A percentile compares a stretch with the other conserved stretches of the same genome.
These are phyloP conservation scores for Alternaria ethzedia DNA, from an alignment of 2,329 filamentous ascomycete species.

Conservation along the genomic window DNA sequence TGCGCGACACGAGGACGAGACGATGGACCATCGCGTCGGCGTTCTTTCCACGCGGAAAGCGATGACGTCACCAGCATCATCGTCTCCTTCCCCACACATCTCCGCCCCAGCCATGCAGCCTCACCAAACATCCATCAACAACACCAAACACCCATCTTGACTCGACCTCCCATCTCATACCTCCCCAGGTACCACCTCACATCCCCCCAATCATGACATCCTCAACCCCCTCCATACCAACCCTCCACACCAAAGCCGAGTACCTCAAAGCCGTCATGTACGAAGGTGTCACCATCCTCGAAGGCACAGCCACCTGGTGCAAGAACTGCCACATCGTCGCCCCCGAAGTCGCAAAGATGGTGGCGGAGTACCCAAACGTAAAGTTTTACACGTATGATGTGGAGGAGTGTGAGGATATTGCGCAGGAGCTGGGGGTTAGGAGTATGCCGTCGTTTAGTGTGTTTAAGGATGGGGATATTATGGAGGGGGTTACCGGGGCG, in stretches of 20 bases:
- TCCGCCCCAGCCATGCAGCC: neutral
- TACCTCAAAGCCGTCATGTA: conserved; percentile 40
- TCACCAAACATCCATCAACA: neutral
- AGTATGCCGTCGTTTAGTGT: conserved; percentile 38
- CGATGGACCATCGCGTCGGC: neutral
- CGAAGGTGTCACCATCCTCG: conserved; percentile 39
- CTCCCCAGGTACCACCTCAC: neutral
- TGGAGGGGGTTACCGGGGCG: conserved; percentile 30
- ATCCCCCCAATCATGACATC: neutral
- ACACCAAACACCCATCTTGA: neutral
- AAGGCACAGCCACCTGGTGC: conserved; percentile 41
- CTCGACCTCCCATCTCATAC: neutral
- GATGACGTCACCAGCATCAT: neutral
- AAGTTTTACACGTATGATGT: conserved; percentile 41
- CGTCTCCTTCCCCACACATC: neutral
- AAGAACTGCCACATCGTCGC: conserved; percentile 36
- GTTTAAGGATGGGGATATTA: conserved; percentile 40
- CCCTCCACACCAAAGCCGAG: conserved; percentile 32
- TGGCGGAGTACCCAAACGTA: conserved; percentile 28
- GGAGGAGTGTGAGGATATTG: conserved; percentile 38
- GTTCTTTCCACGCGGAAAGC: neutral
- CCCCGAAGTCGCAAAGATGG: conserved; percentile 36
- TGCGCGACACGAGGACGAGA: neutral
- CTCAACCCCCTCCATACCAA: conserved; percentile 19
- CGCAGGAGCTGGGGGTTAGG: conserved; percentile 37